A percentile compares a stretch with the other conserved stretches of the same genome.
Evolutionary conservation across 1,139 yeast genomes (phyloP).

Genomic region (Candida sojae): DNA sequence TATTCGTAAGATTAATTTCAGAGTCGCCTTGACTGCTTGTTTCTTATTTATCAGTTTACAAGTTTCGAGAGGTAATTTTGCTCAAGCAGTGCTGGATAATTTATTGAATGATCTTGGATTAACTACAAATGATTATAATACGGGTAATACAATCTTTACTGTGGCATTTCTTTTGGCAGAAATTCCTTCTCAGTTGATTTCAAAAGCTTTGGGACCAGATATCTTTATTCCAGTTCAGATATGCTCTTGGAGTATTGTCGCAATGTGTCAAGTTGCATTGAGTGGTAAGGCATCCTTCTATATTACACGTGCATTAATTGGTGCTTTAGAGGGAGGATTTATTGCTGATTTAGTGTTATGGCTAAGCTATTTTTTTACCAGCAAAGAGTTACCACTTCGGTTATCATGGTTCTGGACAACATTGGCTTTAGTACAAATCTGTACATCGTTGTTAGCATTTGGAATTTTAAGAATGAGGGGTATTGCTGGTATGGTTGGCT

Average conservation of each 20-base stretch:
- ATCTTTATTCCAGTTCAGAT: conserved; percentile 35
- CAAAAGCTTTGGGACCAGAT: conserved; percentile 35
- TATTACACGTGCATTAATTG: conserved; percentile 29
- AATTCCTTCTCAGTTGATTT: conserved; percentile 34
- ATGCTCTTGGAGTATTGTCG: conserved; percentile 31
- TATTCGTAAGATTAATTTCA: conserved; percentile 24
- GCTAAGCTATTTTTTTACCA: conserved; percentile 31
- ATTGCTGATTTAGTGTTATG: conserved; percentile 31
- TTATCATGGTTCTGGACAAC: conserved; percentile 23
- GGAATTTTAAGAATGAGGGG: conserved; percentile 30
- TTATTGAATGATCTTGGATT: conserved; percentile 28
- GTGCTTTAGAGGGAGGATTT: conserved; percentile 33
- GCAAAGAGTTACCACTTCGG: conserved; percentile 26
- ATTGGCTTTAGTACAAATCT: conserved; percentile 24
- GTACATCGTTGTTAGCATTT: conserved; percentile 39
- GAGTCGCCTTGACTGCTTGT: conserved; percentile 32
- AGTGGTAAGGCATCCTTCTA: conserved; percentile 25
- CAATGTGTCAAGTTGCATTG: conserved; percentile 29
- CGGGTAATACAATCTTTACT: conserved; percentile 31
- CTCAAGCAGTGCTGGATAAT: conserved; percentile 35
- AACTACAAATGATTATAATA: conserved; percentile 32
- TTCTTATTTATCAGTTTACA: conserved; percentile 34
- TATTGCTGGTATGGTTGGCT: conserved; percentile 39
- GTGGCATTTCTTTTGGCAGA: conserved; percentile 32
- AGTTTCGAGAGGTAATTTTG: conserved; percentile 32